These are phyloP conservation scores for Magnolia officinalis DNA, from an alignment of 164 flowering plant genomes.

Conservation along the genomic window DNA sequence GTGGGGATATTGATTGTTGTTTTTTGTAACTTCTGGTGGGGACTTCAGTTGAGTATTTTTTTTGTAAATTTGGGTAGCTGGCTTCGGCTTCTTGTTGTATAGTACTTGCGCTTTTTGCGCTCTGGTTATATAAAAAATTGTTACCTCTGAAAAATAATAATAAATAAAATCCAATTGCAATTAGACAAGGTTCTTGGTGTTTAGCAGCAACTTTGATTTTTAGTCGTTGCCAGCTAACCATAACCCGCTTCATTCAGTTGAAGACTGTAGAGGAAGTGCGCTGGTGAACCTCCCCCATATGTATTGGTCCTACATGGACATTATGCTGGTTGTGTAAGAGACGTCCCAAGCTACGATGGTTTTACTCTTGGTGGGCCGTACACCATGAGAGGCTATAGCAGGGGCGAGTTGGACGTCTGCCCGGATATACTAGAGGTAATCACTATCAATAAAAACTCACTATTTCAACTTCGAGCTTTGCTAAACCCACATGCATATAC, in stretches of 20 bases:
- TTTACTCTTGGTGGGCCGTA: conserved; percentile 98
- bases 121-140: too few species aligned
- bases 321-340: conserved; percentile 98
- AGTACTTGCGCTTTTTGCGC: neutral
- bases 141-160: too few species aligned
- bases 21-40: too few species aligned
- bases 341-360: conserved; percentile 97
- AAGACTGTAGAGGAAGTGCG: conserved; percentile 84
- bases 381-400: conserved; percentile 93
- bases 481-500: too few species aligned
- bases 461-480: too few species aligned
- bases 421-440: conserved; percentile 90
- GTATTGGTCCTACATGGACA: conserved; percentile 95
- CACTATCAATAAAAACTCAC: neutral
- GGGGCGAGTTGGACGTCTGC: conserved; percentile 98
- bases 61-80: neutral
- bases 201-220: conserved; percentile 86
- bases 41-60: neutral
- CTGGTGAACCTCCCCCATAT: conserved; percentile 91
- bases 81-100: neutral
- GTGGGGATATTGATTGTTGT: too few species aligned
- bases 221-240: conserved; percentile 87
- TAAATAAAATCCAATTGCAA: conserved; percentile 32
- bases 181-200: conserved; percentile 92
- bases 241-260: conserved; percentile 76